Base-by-base conservation (phyloP, 2,329 filamentous ascomycete genomes). In the Xylaria hypoxylon region DNA sequence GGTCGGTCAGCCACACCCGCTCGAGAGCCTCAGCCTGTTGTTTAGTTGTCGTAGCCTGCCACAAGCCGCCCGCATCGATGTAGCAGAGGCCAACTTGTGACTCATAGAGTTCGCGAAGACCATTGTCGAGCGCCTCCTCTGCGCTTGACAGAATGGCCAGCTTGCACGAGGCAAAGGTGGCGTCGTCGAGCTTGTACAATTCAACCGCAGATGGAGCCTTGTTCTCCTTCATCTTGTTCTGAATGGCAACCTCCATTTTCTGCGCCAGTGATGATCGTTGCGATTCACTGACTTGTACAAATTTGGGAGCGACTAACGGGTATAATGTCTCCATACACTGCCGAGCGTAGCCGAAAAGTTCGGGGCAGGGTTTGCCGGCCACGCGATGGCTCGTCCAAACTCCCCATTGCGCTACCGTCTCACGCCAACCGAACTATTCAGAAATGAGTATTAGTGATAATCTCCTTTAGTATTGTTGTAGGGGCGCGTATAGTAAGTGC, bases 341-440 rank as follows among this genome's bases (percentile, higher is more conserved):
- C 26, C 55, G 17, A 31, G 40, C 7, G 24, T 22, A 15, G 10
- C 55, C 64, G 47, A 63, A 64, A 59, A 55, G 48, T 7, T 40
- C 0, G 6, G 10, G 5, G 7, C 8, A 4, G 6, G 31, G 3
- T 24, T 64, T 50, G 35, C 56, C 55, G 5, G 55, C 45, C 19
- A 40, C 33, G 13, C 64, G 64, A 51, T 67, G 50, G 31, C 35
- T 51, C 2, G 17, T 44, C 59, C 59, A 67, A 45, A 15, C 11
- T 38, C 19, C 26, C 64, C 64, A 67, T 38, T 5, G 48, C 22
- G 64, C 64, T 15, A 67, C 55, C 38, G 42, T 51, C 53, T 67
- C 64, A 44, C 59, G 59, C 64, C 64, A 67, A n/a, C 64, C 64
- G 15, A 59, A 64, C 64, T 67, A 55, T 45, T 2, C 22, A 55